Evolutionary conservation across 164 flowering plant genomes (phyloP).

Genomic region (Chloranthus sessilifolius): DNA sequence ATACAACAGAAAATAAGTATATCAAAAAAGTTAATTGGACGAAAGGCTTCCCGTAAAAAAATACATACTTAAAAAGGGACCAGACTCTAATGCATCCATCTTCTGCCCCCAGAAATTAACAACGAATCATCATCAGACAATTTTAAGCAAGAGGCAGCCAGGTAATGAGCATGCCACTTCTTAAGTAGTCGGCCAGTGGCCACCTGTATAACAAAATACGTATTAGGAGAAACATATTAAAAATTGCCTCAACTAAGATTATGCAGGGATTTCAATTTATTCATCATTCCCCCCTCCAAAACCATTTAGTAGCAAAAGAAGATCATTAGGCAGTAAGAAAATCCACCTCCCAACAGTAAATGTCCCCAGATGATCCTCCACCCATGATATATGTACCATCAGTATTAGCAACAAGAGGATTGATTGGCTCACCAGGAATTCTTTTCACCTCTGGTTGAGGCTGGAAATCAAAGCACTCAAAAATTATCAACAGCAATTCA

Average conservation of each 20-base stretch:
- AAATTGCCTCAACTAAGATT: too few relatives aligned
- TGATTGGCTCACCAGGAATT: slow-evolving; percentile 74
- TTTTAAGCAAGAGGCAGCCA: slow-evolving; percentile 68
- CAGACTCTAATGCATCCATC: slow-evolving; percentile 79
- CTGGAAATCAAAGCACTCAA: too few relatives aligned
- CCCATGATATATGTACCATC: slow-evolving; percentile 74
- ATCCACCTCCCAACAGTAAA: slow-evolving; percentile 83
- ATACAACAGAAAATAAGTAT: neutral
- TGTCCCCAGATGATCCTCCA: slow-evolving; percentile 73
- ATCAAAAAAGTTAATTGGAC: neutral
- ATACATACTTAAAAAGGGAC: slow-evolving; percentile 73
- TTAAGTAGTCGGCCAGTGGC: slow-evolving; percentile 63
- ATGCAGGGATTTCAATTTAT: too few relatives aligned
- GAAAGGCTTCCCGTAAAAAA: too few relatives aligned
- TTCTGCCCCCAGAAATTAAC: slow-evolving; percentile 71
- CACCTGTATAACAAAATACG: slow-evolving; percentile 38
- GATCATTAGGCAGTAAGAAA: slow-evolving; percentile 1
- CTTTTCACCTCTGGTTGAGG: slow-evolving; percentile 73
- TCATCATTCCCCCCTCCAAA: too few relatives aligned
- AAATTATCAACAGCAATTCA: too few relatives aligned
- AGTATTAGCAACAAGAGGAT: slow-evolving; percentile 53
- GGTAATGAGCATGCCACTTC: slow-evolving; percentile 83
- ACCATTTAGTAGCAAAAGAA: neutral
- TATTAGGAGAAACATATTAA: too few relatives aligned
- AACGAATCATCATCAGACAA: slow-evolving; percentile 70